phyloP scores from a whole-genome alignment of 768 basidiomycete species.

The Naganishia randhawae region DNA sequence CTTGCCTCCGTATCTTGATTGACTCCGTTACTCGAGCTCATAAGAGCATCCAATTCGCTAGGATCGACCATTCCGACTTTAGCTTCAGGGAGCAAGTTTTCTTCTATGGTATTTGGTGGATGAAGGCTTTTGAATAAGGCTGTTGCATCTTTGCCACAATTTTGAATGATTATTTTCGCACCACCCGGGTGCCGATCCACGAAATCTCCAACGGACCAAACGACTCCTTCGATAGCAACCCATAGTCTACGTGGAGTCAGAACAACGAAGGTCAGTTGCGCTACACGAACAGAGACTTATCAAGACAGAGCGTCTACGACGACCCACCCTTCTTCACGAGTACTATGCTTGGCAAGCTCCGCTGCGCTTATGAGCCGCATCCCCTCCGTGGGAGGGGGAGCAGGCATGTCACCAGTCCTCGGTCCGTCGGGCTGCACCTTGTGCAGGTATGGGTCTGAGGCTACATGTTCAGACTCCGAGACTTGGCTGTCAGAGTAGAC shows the following conservation, averaged over 20 bases:
- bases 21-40: slow-evolving; percentile 20
- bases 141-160: slow-evolving; percentile 36
- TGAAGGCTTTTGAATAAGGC: slow-evolving; percentile 38
- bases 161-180: slow-evolving; percentile 31
- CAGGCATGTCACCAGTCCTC: slow-evolving; percentile 3
- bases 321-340: slow-evolving; percentile 27
- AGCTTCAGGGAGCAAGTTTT: slow-evolving; percentile 65
- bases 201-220: slow-evolving; percentile 37
- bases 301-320: not conserved
- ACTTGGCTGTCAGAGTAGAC: slow-evolving; percentile 2
- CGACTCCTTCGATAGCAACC: slow-evolving; percentile 40
- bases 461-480: slow-evolving; percentile 15
- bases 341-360: slow-evolving; percentile 35
- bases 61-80: slow-evolving; percentile 54
- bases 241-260: slow-evolving; percentile 25
- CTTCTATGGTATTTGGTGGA: slow-evolving; percentile 46
- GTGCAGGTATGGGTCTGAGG: slow-evolving; percentile 3
- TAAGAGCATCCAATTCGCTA: slow-evolving; percentile 58
- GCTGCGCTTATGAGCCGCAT: slow-evolving; percentile 21
- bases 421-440: slow-evolving; percentile 10
- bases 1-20: slow-evolving; percentile 63
- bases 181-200: slow-evolving; percentile 37
- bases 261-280: not conserved
- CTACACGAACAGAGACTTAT: not conserved
- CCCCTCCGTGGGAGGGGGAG: slow-evolving; percentile 19